Percentiles rank a stretch among this genome's conserved stretches.
Evolutionary conservation across 805 yeast genomes (phyloP).

Genomic region (Lipomyces starkeyi): DNA sequence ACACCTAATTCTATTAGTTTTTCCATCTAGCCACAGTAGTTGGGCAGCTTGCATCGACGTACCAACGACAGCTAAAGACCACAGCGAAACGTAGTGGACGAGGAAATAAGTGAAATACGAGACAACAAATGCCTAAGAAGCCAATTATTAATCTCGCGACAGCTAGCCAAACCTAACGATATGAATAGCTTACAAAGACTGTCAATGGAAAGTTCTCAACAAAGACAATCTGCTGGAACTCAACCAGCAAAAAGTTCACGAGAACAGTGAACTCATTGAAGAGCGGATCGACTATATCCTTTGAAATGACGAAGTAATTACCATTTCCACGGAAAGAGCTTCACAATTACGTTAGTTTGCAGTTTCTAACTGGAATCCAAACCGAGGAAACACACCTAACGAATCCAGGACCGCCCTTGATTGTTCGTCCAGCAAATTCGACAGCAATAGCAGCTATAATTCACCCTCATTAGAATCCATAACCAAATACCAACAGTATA

Average conservation of each 20-base stretch:
- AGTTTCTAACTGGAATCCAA: background rate
- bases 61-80: constrained; percentile 26
- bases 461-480: background rate
- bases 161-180: background rate
- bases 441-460: constrained; percentile 28
- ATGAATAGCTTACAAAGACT: constrained; percentile 8
- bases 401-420: constrained; percentile 29
- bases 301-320: constrained; percentile 28
- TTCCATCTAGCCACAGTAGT: background rate
- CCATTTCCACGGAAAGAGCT: constrained; percentile 22
- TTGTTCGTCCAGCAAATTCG: constrained; percentile 33
- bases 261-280: constrained; percentile 22
- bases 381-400: constrained; percentile 13
- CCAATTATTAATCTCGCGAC: background rate
- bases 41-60: constrained; percentile 3
- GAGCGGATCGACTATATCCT: constrained; percentile 27
- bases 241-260: constrained; percentile 30
- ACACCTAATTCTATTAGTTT: constrained; percentile 52
- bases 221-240: constrained; percentile 31
- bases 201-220: constrained; percentile 29
- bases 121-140: constrained; percentile 25
- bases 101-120: constrained; percentile 26
- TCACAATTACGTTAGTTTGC: background rate
- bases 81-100: constrained; percentile 28
- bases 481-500: background rate